These are phyloP conservation scores for Leptodermis oblonga DNA, from an alignment of 257 asterid species.

Conservation along the genomic window DNA sequence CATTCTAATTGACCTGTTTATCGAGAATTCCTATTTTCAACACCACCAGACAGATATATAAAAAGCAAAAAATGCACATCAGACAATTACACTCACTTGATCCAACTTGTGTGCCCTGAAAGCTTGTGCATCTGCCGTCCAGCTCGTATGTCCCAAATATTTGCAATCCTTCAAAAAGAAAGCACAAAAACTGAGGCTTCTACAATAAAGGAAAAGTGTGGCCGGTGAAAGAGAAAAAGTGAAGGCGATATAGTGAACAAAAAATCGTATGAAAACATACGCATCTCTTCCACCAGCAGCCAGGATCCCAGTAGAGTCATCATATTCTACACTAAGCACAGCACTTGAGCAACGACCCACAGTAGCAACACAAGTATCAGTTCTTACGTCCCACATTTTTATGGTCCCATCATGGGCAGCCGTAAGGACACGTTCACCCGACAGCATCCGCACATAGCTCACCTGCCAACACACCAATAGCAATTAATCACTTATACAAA, in stretches of 20 bases:
- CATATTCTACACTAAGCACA: slow-evolving; percentile 90
- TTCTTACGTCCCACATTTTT: slow-evolving; percentile 99
- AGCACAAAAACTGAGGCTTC: slow-evolving; percentile 21
- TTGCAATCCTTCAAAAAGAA: slow-evolving; percentile 54
- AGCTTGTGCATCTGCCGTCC: slow-evolving; percentile 92
- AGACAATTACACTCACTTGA: slow-evolving; percentile 47
- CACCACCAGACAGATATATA: slow-evolving; percentile 23
- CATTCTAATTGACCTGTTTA: slow-evolving; percentile 90
- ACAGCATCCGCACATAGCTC: slow-evolving; percentile 80
- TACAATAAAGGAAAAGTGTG: background rate
- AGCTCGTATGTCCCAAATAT: slow-evolving; percentile 94
- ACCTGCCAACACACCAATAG: slow-evolving; percentile 41
- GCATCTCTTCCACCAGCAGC: slow-evolving; percentile 95
- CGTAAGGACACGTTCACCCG: slow-evolving; percentile 97
- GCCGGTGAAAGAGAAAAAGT: background rate
- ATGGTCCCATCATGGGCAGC: slow-evolving; percentile 97
- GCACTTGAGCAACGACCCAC: slow-evolving; percentile 94
- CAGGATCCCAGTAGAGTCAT: slow-evolving; percentile 83
- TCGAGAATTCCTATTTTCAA: slow-evolving; percentile 21
- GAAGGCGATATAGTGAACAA: background rate
- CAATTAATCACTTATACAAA: background rate
- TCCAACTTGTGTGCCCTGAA: slow-evolving; percentile 91
- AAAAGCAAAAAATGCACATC: background rate
- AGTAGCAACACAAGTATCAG: slow-evolving; percentile 97
- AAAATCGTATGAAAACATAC: slow-evolving; percentile 42